Conservation (phyloP, 768 basidiomycete genomes). For the Suillus lakei region DNA sequence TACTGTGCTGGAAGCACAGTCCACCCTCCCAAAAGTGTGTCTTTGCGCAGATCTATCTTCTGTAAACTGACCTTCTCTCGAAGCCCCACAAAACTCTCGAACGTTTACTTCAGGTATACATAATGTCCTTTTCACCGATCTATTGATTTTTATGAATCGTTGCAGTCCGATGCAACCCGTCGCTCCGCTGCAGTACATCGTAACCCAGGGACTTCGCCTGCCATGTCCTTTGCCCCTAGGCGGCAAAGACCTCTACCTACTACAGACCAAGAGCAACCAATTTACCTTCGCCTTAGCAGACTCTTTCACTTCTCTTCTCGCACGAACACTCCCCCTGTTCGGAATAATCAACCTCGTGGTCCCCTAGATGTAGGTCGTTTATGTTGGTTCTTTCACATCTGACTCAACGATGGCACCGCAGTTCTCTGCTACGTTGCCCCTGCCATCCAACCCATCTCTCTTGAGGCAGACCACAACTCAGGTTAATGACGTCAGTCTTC, state of each 20-base stretch:
- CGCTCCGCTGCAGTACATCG: neutral
- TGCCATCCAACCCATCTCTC: neutral
- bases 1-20: neutral
- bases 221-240: neutral
- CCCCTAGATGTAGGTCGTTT: neutral
- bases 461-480: neutral
- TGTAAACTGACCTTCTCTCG: neutral
- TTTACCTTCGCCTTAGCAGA: neutral
- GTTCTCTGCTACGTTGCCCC: neutral
- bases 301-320: neutral
- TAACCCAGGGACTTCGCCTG: neutral
- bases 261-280: neutral
- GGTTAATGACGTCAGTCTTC: neutral
- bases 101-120: neutral
- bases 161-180: neutral
- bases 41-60: neutral
- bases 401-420: neutral
- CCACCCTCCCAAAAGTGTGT: neutral
- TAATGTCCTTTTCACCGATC: neutral
- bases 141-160: neutral
- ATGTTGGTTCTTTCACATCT: neutral
- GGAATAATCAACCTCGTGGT: neutral
- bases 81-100: neutral
- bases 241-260: neutral
- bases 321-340: neutral